Evolutionary conservation across 345 rosid species (phyloP).

Genomic region (Salix viminalis): DNA sequence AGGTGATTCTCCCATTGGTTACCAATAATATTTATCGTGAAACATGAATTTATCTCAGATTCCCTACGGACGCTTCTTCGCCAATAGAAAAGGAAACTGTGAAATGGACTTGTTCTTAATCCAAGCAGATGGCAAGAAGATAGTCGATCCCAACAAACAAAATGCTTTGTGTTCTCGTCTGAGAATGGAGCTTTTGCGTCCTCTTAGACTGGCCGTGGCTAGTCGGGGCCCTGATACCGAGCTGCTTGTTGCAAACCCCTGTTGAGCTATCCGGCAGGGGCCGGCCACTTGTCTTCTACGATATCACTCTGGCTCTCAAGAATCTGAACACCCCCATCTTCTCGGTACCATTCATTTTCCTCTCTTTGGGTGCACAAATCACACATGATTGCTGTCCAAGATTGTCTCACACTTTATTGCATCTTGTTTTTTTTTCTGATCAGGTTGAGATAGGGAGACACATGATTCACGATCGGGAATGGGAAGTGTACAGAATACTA

Average conservation of each 20-base stretch:
- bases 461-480: conserved; percentile 51
- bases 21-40: neutral
- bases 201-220: conserved; percentile 55
- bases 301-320: conserved; percentile 57
- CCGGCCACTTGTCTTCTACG: conserved; percentile 65
- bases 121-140: conserved; percentile 62
- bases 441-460: conserved; percentile 65
- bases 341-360: conserved; percentile 37
- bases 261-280: conserved; percentile 69
- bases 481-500: conserved; percentile 63
- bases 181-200: conserved; percentile 55
- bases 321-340: conserved; percentile 40
- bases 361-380: neutral
- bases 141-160: conserved; percentile 52
- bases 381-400: neutral
- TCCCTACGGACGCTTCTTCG: conserved; percentile 62
- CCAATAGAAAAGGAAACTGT: conserved; percentile 36
- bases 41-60: conserved; percentile 29
- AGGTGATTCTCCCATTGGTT: neutral
- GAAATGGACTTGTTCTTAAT: conserved; percentile 60
- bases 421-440: neutral
- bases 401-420: neutral
- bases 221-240: conserved; percentile 65
- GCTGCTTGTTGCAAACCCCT: conserved; percentile 73
- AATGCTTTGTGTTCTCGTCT: conserved; percentile 54